Percentiles rank a stretch among this genome's conserved stretches.
Conservation (phyloP, 495 filamentous ascomycete species). For the Gamarada debralockiae region DNA sequence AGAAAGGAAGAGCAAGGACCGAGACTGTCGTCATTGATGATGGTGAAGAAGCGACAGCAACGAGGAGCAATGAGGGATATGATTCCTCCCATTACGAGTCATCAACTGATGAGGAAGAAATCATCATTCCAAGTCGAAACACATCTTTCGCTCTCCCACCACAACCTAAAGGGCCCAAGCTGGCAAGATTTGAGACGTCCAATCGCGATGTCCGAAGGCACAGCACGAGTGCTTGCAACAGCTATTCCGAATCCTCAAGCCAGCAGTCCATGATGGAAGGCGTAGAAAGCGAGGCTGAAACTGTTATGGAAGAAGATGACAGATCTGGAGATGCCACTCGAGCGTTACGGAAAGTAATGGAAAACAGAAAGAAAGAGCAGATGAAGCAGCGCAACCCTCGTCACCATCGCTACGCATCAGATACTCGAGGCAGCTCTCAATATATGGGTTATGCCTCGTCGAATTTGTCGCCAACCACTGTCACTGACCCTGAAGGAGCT, state of each 20-base stretch:
- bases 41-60: conserved; percentile 22
- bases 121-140: conserved; percentile 60
- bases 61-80: conserved; percentile 7
- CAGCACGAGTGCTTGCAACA: conserved; percentile 11
- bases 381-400: conserved; percentile 12
- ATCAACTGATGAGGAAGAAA: conserved; percentile 63
- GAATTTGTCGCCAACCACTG: conserved; percentile 58
- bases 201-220: conserved; percentile 13
- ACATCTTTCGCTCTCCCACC: conserved; percentile 56
- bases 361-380: conserved; percentile 52
- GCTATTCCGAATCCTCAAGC: conserved; percentile 25
- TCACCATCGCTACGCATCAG: conserved; percentile 13
- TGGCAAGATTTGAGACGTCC: conserved; percentile 19
- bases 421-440: conserved; percentile 8
- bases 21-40: conserved; percentile 57
- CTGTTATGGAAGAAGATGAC: conserved; percentile 44
- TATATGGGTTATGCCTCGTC: conserved; percentile 22
- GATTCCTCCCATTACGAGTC: conserved; percentile 31
- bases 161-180: conserved; percentile 24
- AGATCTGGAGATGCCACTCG: conserved; percentile 47
- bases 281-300: conserved; percentile 53
- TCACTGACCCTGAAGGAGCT: conserved; percentile 61
- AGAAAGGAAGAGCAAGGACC: conserved; percentile 65
- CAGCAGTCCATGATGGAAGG: conserved; percentile 22
- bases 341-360: conserved; percentile 70